Evolutionary conservation across 116 monocot species (phyloP).

Genomic region (Cymodocea nodosa): DNA sequence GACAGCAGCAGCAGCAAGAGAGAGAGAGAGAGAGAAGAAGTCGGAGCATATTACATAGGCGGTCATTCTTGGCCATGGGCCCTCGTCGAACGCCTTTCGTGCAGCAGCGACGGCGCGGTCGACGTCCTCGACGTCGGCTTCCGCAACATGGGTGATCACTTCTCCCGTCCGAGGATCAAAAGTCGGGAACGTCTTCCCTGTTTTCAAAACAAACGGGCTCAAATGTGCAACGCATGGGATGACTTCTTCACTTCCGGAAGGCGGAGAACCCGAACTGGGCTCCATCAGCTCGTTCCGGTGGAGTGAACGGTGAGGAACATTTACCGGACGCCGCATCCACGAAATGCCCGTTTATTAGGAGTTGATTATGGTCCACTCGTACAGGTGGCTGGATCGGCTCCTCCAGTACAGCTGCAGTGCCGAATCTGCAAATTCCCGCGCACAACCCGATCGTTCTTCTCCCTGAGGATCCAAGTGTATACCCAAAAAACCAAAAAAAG

Average conservation of each 20-base stretch:
- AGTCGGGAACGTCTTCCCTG: slow-evolving; percentile 31
- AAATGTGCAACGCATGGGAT: neutral
- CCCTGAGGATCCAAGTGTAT: neutral
- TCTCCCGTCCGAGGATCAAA: slow-evolving; percentile 25
- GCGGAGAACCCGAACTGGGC: no score
- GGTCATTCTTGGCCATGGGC: slow-evolving; percentile 30
- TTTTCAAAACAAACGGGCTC: neutral
- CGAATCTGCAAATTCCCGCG: slow-evolving; percentile 2
- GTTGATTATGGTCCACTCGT: slow-evolving; percentile 29
- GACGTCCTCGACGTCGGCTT: slow-evolving; percentile 18
- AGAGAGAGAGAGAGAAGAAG: neutral
- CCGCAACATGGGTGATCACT: slow-evolving; percentile 20
- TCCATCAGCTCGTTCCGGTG: no score
- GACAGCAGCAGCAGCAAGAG: no score
- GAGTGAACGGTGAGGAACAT: neutral
- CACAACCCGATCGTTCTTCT: neutral
- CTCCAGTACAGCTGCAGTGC: slow-evolving; percentile 8
- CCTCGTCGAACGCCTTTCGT: slow-evolving; percentile 25
- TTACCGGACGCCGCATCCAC: slow-evolving; percentile 15
- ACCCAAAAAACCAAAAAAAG: no score
- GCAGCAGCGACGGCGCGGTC: slow-evolving; percentile 22
- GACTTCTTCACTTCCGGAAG: no score
- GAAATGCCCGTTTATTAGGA: slow-evolving; percentile 13
- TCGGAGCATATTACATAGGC: slow-evolving; percentile 6
- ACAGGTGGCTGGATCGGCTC: slow-evolving; percentile 80